These are phyloP conservation scores for Tephrocybe sp. DNA, from an alignment of 768 basidiomycete genomes.

Conservation along the genomic window DNA sequence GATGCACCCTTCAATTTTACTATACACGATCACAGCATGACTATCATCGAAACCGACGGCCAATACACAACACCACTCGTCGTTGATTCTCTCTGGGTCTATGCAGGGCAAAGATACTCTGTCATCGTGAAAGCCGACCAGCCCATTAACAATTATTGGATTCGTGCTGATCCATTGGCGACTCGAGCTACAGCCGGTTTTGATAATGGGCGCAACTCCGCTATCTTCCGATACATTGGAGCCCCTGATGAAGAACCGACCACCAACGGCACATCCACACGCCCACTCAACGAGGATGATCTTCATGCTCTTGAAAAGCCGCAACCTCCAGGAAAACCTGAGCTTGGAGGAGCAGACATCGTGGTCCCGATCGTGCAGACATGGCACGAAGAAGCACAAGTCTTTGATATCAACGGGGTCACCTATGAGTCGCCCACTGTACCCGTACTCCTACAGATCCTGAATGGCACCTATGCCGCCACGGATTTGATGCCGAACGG, in stretches of 20 bases:
- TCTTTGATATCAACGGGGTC: neutral
- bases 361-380: neutral
- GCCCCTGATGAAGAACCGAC: neutral
- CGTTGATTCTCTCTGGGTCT: slow-evolving; percentile 34
- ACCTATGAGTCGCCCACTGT: neutral
- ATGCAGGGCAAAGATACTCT: slow-evolving; percentile 25
- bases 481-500: slow-evolving; percentile 1
- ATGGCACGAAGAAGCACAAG: neutral
- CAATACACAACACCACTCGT: slow-evolving; percentile 37
- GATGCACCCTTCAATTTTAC: slow-evolving; percentile 39
- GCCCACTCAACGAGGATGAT: slow-evolving; percentile 2
- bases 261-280: neutral
- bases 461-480: slow-evolving; percentile 2
- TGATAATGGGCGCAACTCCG: slow-evolving; percentile 4
- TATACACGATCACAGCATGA: slow-evolving; percentile 42
- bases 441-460: slow-evolving; percentile 3
- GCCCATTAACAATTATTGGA: slow-evolving; percentile 52
- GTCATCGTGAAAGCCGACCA: slow-evolving; percentile 40
- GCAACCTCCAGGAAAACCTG: slow-evolving; percentile 1
- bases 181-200: slow-evolving; percentile 2
- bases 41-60: slow-evolving; percentile 54
- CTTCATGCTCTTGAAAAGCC: neutral
- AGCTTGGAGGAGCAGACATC: slow-evolving; percentile 4
- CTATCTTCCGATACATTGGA: neutral
- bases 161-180: slow-evolving; percentile 25